Percentiles rank a stretch among this genome's conserved stretches.
These are phyloP conservation scores for Ligustrum vulgare DNA, from an alignment of 257 asterid species.

Conservation along the genomic window DNA sequence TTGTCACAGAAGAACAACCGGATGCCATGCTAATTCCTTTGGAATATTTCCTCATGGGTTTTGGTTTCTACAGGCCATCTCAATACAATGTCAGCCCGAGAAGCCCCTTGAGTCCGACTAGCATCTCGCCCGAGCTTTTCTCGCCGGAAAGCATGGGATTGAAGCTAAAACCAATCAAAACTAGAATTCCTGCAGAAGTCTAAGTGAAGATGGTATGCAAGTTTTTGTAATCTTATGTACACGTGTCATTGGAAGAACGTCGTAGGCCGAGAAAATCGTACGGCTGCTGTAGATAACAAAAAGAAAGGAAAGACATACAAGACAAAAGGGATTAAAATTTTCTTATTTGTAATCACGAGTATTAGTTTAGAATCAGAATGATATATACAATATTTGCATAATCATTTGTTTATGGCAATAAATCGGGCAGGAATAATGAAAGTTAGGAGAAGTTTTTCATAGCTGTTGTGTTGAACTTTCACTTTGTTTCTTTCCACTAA, in stretches of 20 bases:
- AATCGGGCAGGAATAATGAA: conserved; percentile 25
- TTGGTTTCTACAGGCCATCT: conserved; percentile 56
- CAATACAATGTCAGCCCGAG: conserved; percentile 51
- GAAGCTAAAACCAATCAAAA: conserved; percentile 61
- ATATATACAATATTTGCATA: conserved; percentile 28
- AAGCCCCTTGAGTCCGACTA: conserved; percentile 60
- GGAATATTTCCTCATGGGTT: conserved; percentile 73
- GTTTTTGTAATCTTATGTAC: conserved; percentile 26
- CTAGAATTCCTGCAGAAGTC: conserved; percentile 47
- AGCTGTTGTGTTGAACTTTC: background rate
- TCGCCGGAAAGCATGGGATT: conserved; percentile 74
- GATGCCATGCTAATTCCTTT: conserved; percentile 72
- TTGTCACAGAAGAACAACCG: conserved; percentile 81
- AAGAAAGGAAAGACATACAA: conserved; percentile 13
- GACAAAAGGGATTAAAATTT: background rate
- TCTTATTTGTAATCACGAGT: conserved; percentile 25
- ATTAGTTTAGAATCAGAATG: conserved; percentile 22
- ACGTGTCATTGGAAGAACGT: conserved; percentile 13
- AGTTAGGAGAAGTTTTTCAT: conserved; percentile 23
- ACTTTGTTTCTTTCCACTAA: background rate
- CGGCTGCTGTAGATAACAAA: conserved; percentile 41
- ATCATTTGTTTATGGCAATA: conserved; percentile 26
- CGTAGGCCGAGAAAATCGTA: background rate
- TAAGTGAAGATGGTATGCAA: conserved; percentile 24
- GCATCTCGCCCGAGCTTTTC: conserved; percentile 66